Evolutionary conservation across 768 basidiomycete species (phyloP), one percentile per base, ranked within the genome.

Genomic region (Russula sp.): DNA sequence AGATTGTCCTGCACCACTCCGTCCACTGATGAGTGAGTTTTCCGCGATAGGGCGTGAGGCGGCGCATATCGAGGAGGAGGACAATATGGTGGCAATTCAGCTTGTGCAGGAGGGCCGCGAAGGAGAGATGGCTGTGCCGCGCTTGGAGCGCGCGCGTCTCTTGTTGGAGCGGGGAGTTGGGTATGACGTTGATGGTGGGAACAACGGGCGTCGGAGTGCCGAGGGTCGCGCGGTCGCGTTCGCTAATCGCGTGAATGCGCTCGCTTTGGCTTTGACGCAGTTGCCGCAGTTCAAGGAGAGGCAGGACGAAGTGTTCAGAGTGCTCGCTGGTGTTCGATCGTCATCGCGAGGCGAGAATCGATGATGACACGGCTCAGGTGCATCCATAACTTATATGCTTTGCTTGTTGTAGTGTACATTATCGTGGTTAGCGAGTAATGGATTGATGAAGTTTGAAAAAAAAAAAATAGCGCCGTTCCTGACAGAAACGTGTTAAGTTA

Each of bases 221-320:
- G 81, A 87, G 63, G 89, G 88, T 3, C 75, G 82, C 13, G 84
- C 87, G 9, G 83, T 90, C 61, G 78, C 83, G 50, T 88, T 94
- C 72, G 81, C 87, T 30, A 94, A 93, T 72, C 74, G 88, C 62
- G 83, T 94, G 57, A 93, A 92, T 73, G 82, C 80, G 24, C 79
- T 94, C 14, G 86, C 87, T 65, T 70, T 94, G 67, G 80, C 78
- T 0, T 83, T 94, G 81, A 90, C 86, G 54, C 79, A 77, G 71
- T 74, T 94, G 60, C 80, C 78, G 63, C 83, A 88, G 55, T 94
- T 94, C 71, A 82, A 79, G 67, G 87, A 90, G 68, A 73, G 89
- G 54, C 88, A 91, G 74, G 80, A 77, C 1, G 79, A 83, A 56
- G 87, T 91, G 7, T 92, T 92, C 71, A 82, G 81, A 72, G 83